These are phyloP conservation scores for Hyaloperonospora arabidopsidis DNA, from an alignment of 352 stramenopile genomes.

Conservation along the genomic window DNA sequence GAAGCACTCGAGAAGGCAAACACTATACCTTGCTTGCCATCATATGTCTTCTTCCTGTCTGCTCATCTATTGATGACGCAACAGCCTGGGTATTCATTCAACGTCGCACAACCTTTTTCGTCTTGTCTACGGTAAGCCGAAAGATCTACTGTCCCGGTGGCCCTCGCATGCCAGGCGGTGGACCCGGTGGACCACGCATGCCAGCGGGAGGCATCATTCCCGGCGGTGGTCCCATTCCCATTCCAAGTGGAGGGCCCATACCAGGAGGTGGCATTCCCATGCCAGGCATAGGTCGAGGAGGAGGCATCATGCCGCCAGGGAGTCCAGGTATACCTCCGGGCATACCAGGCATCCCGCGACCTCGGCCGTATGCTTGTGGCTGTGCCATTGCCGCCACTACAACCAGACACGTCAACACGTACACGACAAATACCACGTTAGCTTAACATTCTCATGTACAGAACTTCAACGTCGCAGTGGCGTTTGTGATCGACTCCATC, in stretches of 20 bases:
- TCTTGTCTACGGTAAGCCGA: too few species aligned
- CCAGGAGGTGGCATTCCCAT: constrained; percentile 55
- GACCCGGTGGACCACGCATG: constrained; percentile 51
- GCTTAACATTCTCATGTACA: background rate
- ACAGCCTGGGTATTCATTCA: too few species aligned
- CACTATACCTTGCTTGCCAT: too few species aligned
- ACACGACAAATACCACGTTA: constrained; percentile 12
- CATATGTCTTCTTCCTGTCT: too few species aligned
- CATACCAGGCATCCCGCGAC: constrained; percentile 57
- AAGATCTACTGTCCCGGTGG: constrained; percentile 61
- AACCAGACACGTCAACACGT: constrained; percentile 9
- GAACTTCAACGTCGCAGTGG: background rate
- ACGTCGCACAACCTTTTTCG: too few species aligned
- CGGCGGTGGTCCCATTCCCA: constrained; percentile 70
- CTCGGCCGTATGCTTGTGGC: constrained; percentile 70
- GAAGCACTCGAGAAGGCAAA: too few species aligned
- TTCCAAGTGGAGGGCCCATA: constrained; percentile 68
- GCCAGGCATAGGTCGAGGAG: constrained; percentile 49
- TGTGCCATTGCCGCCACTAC: constrained; percentile 74
- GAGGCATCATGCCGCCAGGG: constrained; percentile 55
- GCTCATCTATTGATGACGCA: too few species aligned
- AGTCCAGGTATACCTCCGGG: constrained; percentile 55
- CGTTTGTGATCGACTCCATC: constrained; percentile 36
- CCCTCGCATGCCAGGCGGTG: constrained; percentile 55
- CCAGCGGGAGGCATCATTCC: constrained; percentile 72